Percentiles rank a stretch among this genome's conserved stretches.
These are phyloP conservation scores for Hypericum perforatum DNA, from an alignment of 345 rosid species.

Conservation along the genomic window DNA sequence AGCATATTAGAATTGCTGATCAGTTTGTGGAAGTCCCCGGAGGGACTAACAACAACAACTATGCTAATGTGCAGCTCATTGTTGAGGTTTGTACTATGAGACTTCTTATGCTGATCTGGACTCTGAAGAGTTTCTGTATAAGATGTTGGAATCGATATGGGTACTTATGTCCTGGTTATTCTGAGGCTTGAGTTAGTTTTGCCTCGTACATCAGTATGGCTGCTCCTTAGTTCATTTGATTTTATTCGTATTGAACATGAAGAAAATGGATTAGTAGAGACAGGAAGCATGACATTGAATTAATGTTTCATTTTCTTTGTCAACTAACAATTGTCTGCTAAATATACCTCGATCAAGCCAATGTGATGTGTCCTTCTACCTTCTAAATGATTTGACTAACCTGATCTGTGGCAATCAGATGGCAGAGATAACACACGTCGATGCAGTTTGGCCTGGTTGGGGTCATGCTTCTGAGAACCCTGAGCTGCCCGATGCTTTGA, in stretches of 20 bases:
- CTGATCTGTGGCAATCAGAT: slow-evolving; percentile 39
- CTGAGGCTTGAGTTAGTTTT: too few relatives aligned
- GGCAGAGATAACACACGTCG: slow-evolving; percentile 96
- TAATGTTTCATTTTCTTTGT: too few relatives aligned
- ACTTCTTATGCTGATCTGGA: slow-evolving; percentile 1
- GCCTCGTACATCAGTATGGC: too few relatives aligned
- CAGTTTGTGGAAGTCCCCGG: slow-evolving; percentile 99
- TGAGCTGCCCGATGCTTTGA: slow-evolving; percentile 83
- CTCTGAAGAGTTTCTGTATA: not conserved
- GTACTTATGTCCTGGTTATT: too few relatives aligned
- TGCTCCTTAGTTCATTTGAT: too few relatives aligned
- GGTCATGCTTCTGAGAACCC: slow-evolving; percentile 99
- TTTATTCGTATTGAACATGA: too few relatives aligned
- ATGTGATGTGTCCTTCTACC: too few relatives aligned
- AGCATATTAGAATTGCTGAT: slow-evolving; percentile 96
- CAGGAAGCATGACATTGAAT: too few relatives aligned
- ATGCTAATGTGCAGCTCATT: slow-evolving; percentile 98
- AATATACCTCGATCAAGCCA: too few relatives aligned
- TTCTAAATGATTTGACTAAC: not conserved
- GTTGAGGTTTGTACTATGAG: slow-evolving; percentile 58
- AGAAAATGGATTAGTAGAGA: too few relatives aligned
- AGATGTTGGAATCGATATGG: too few relatives aligned
- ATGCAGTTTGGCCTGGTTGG: slow-evolving; percentile 99
- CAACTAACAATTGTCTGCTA: too few relatives aligned
- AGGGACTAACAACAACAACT: slow-evolving; percentile 96